These are phyloP conservation scores for Phytophthora aleatoria DNA, from an alignment of 352 stramenopile species.

Conservation along the genomic window DNA sequence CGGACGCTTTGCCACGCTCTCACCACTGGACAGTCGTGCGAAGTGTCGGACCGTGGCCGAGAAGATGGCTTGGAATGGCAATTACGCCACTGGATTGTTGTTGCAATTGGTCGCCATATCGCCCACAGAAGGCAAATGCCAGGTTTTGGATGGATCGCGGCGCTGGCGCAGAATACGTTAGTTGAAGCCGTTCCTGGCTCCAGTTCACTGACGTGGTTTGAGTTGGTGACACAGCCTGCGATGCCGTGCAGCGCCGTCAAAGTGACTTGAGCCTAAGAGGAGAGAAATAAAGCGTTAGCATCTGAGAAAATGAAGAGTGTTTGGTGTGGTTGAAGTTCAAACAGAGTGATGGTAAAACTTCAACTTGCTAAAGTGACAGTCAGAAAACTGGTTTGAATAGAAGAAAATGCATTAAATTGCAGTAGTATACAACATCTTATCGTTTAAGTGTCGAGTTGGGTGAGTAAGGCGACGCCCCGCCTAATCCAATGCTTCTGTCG, in stretches of 20 bases:
- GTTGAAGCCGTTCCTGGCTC: constrained; percentile 20
- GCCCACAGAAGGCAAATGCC: constrained; percentile 4
- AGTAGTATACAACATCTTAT: not conserved
- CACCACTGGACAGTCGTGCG: constrained; percentile 4
- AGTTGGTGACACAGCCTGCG: not conserved
- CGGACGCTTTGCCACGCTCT: constrained; percentile 10
- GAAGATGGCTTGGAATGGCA: too few relatives aligned
- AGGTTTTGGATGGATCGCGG: not conserved
- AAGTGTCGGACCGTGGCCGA: too few relatives aligned
- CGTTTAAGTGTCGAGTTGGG: constrained; percentile 87
- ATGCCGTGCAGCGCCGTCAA: not conserved
- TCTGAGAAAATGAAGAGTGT: too few relatives aligned
- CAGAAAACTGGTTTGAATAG: not conserved
- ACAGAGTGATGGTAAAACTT: too few relatives aligned
- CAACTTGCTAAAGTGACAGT: too few relatives aligned
- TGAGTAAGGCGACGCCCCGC: constrained; percentile 93
- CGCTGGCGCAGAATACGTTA: not conserved
- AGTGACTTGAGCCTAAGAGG: constrained; percentile 8
- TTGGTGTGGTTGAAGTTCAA: too few relatives aligned
- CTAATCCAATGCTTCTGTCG: constrained; percentile 96
- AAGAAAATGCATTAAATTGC: not conserved
- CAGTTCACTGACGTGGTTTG: constrained; percentile 2
- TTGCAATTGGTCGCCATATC: constrained; percentile 1
- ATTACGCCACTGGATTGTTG: too few relatives aligned
- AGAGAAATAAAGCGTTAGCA: too few relatives aligned